Conservation (phyloP, 23 red algal species). For the Gracilariopsis chorda region DNA sequence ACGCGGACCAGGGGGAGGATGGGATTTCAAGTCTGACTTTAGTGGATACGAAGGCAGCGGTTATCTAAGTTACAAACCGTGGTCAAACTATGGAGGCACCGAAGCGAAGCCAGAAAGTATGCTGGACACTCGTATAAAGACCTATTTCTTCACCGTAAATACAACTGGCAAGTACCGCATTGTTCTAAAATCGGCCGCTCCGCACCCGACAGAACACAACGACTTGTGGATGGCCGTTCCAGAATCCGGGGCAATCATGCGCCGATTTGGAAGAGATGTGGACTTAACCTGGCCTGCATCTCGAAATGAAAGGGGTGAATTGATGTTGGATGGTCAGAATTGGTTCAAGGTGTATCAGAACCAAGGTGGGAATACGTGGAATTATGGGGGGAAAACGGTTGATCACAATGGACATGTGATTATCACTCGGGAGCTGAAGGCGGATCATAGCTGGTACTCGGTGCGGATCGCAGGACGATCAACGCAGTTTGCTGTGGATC, state of each 20-base stretch:
- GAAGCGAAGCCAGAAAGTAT: constrained; percentile 1
- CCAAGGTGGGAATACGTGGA: constrained; percentile 5
- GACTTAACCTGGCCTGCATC: constrained; percentile 4
- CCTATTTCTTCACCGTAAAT: constrained; percentile 36
- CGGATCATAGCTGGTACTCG: background rate
- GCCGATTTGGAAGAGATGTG: background rate
- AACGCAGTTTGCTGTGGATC: constrained; percentile 34
- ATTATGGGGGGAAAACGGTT: constrained; percentile 18
- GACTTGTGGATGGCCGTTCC: constrained; percentile 55
- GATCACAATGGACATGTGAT: constrained; percentile 38
- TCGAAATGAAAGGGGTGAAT: background rate
- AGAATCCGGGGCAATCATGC: constrained; percentile 21
- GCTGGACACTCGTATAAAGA: constrained; percentile 43
- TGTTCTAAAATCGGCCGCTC: constrained; percentile 12
- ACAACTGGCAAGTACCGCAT: constrained; percentile 16
- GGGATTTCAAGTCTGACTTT: constrained; percentile 1
- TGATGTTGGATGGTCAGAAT: background rate
- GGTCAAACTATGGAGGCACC: constrained; percentile 12
- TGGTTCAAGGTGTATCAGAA: constrained; percentile 71
- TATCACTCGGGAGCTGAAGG: background rate
- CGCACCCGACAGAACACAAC: constrained; percentile 55
- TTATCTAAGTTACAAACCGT: constrained; percentile 28
- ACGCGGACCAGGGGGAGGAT: constrained; percentile 40
- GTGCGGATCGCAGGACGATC: constrained; percentile 40
- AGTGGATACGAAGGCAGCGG: background rate